phyloP scores from a whole-genome alignment of 2,329 filamentous ascomycete genomes.

The Ophiocordyceps sinensis region DNA sequence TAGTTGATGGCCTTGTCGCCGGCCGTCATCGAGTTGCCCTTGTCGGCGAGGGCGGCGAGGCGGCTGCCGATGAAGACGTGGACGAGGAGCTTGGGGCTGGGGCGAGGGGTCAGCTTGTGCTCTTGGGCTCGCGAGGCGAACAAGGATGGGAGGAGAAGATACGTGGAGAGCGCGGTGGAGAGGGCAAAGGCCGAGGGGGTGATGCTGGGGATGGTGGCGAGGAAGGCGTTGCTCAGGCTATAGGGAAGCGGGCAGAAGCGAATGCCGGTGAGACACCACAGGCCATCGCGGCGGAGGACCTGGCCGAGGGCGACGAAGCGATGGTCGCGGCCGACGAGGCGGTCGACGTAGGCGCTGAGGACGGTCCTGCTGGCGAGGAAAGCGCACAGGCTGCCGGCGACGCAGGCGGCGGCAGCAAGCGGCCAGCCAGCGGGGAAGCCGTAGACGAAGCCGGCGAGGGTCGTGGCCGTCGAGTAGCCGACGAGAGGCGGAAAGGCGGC shows the following conservation, averaged over 20 bases:
- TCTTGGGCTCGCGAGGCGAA: background rate
- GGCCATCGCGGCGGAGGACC: slow-evolving; percentile 77
- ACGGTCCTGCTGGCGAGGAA: slow-evolving; percentile 73
- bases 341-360: slow-evolving; percentile 63
- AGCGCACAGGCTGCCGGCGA: slow-evolving; percentile 61
- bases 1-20: slow-evolving; percentile 74
- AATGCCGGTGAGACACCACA: slow-evolving; percentile 83
- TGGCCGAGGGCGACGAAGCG: slow-evolving; percentile 80
- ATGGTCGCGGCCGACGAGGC: slow-evolving; percentile 67
- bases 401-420: slow-evolving; percentile 63
- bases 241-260: slow-evolving; percentile 87
- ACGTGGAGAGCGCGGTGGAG: slow-evolving; percentile 66
- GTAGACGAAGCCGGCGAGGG: slow-evolving; percentile 39
- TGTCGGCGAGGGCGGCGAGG: slow-evolving; percentile 69
- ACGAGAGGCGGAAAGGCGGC: slow-evolving; percentile 79
- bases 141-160: slow-evolving; percentile 5
- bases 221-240: slow-evolving; percentile 82
- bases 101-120: slow-evolving; percentile 1
- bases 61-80: slow-evolving; percentile 85
- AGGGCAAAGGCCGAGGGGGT: slow-evolving; percentile 59
- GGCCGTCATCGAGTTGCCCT: slow-evolving; percentile 67
- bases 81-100: slow-evolving; percentile 70
- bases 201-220: slow-evolving; percentile 86
- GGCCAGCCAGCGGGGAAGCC: slow-evolving; percentile 58
- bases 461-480: slow-evolving; percentile 64